Conservation (phyloP, 2,329 filamentous ascomycete species). For the Colletotrichum aenigma region DNA sequence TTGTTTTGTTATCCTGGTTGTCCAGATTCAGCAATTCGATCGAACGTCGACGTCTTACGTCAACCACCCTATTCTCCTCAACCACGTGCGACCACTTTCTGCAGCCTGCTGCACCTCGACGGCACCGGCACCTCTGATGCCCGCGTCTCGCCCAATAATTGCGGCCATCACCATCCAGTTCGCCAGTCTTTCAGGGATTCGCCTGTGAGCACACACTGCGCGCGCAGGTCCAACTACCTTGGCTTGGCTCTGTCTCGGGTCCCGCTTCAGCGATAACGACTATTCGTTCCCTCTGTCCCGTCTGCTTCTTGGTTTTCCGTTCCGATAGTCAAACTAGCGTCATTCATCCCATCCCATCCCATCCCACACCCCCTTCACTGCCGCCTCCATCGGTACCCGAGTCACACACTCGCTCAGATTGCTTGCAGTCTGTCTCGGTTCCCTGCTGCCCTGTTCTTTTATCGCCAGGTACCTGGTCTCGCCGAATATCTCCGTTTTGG, state of each 20-base stretch:
- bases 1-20: too few species aligned
- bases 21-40: neutral
- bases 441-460: neutral
- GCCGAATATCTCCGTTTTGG: slow-evolving; percentile 7
- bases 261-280: neutral
- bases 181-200: neutral
- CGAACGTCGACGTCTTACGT: neutral
- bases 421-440: neutral
- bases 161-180: neutral
- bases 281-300: neutral
- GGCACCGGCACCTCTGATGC: neutral
- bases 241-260: neutral
- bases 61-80: neutral
- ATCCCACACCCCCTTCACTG: neutral
- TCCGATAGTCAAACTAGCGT: slow-evolving; percentile 4
- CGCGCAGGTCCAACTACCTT: neutral
- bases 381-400: neutral
- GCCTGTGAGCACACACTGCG: neutral
- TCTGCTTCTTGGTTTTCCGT: neutral
- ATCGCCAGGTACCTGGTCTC: neutral
- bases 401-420: neutral
- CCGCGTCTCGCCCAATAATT: neutral
- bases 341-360: slow-evolving; percentile 3
- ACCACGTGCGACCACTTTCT: neutral
- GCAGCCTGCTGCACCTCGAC: neutral